Evolutionary conservation across 2,329 filamentous ascomycete genomes (phyloP).

Genomic region (Arthrobotrys musiformis): DNA sequence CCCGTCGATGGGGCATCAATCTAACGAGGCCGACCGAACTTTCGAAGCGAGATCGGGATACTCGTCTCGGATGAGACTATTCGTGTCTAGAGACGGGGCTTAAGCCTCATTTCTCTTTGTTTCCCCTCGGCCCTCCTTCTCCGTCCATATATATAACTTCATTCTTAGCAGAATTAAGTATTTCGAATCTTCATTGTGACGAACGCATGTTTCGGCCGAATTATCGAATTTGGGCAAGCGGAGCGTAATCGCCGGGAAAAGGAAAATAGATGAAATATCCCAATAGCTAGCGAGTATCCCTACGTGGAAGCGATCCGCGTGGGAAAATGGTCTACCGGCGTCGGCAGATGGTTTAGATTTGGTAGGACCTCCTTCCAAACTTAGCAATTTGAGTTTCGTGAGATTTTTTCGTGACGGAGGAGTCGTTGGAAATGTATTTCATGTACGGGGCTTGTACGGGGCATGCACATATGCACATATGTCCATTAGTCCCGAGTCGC

Average conservation of each 20-base stretch:
- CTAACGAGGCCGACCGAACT: slow-evolving; percentile 4
- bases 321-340: background rate
- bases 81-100: background rate
- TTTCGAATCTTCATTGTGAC: background rate
- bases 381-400: background rate
- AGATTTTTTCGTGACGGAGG: background rate
- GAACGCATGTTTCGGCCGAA: slow-evolving; percentile 2
- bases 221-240: background rate
- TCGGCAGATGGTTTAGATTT: slow-evolving; percentile 5
- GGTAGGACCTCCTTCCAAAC: background rate
- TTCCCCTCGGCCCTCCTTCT: background rate
- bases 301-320: slow-evolving; percentile 37
- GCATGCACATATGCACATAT: background rate
- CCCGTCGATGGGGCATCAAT: slow-evolving; percentile 12
- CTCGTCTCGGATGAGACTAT: slow-evolving; percentile 1
- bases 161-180: background rate
- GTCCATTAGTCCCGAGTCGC: background rate
- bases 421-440: too few species aligned
- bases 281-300: slow-evolving; percentile 12
- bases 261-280: too few species aligned
- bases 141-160: background rate
- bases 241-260: slow-evolving; percentile 52
- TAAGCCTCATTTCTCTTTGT: background rate
- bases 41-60: slow-evolving; percentile 27
- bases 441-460: background rate